Percentiles rank a stretch among this genome's conserved stretches.
phyloP scores from a whole-genome alignment of 148 eudicot species.

The Simmondsia chinensis region DNA sequence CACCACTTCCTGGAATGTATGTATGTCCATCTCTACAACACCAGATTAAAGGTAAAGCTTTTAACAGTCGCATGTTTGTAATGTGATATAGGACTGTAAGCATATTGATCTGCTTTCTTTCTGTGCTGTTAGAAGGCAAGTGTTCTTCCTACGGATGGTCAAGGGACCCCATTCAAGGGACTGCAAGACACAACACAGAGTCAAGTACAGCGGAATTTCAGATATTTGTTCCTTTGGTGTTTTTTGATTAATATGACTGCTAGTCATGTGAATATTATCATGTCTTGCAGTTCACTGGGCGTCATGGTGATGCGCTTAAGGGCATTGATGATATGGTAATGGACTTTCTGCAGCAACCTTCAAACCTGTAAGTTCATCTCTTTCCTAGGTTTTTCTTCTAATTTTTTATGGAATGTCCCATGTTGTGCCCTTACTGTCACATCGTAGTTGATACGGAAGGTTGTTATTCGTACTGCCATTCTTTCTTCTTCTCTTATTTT shows the following conservation, averaged over 20 bases:
- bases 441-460: background rate
- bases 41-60: conserved; percentile 41
- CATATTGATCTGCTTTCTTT: conserved; percentile 1
- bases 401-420: background rate
- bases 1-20: conserved; percentile 77
- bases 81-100: background rate
- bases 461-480: too few species aligned
- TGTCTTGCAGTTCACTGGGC: conserved; percentile 30
- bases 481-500: too few species aligned
- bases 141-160: conserved; percentile 23
- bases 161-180: conserved; percentile 38
- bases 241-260: background rate
- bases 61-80: background rate
- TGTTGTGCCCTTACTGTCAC: background rate
- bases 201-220: conserved; percentile 37
- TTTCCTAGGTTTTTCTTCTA: background rate
- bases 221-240: background rate
- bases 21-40: conserved; percentile 52
- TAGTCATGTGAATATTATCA: background rate
- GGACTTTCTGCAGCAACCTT: conserved; percentile 51
- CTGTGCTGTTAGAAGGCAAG: conserved; percentile 21
- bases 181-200: conserved; percentile 44
- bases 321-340: conserved; percentile 54
- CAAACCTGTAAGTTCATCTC: conserved; percentile 38
- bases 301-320: conserved; percentile 27